Percentiles rank a stretch among this genome's conserved stretches.
Conservation (phyloP, 768 basidiomycete genomes). For the Amanita inopinata region DNA sequence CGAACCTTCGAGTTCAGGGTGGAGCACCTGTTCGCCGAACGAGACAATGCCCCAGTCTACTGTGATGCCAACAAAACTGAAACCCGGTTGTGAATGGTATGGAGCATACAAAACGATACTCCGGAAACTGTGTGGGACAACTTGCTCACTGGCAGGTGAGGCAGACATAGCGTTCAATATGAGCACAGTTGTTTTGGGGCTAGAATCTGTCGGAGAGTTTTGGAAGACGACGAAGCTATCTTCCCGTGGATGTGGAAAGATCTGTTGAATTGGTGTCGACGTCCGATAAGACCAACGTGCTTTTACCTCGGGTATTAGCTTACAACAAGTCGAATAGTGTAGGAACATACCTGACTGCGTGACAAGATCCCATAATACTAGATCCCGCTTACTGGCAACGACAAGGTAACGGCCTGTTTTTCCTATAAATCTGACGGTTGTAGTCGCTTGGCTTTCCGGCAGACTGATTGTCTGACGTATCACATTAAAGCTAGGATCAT, state of each 20-base stretch:
- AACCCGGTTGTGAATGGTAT: slow-evolving; percentile 23
- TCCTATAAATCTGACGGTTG: slow-evolving; percentile 58
- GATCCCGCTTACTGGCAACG: slow-evolving; percentile 33
- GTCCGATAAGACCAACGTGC: slow-evolving; percentile 4
- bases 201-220: slow-evolving; percentile 18
- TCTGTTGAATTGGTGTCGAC: slow-evolving; percentile 4
- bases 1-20: slow-evolving; percentile 32
- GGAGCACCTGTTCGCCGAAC: slow-evolving; percentile 49
- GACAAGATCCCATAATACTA: slow-evolving; percentile 70
- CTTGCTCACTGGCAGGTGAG: slow-evolving; percentile 29
- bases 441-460: slow-evolving; percentile 38
- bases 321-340: not conserved
- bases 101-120: slow-evolving; percentile 31
- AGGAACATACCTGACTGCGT: slow-evolving; percentile 42
- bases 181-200: slow-evolving; percentile 28
- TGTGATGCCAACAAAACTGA: slow-evolving; percentile 65
- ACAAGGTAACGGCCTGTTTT: slow-evolving; percentile 61
- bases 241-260: slow-evolving; percentile 15
- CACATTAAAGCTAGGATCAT: slow-evolving; percentile 55
- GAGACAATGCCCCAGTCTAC: slow-evolving; percentile 53
- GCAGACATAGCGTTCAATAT: slow-evolving; percentile 40
- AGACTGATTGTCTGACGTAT: slow-evolving; percentile 51
- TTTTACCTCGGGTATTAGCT: not conserved
- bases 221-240: slow-evolving; percentile 55
- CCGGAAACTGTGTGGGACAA: slow-evolving; percentile 56